A percentile compares a stretch with the other conserved stretches of the same genome.
These are phyloP conservation scores for Fraxinus greggii DNA, from an alignment of 305 asterid genomes.

Conservation along the genomic window DNA sequence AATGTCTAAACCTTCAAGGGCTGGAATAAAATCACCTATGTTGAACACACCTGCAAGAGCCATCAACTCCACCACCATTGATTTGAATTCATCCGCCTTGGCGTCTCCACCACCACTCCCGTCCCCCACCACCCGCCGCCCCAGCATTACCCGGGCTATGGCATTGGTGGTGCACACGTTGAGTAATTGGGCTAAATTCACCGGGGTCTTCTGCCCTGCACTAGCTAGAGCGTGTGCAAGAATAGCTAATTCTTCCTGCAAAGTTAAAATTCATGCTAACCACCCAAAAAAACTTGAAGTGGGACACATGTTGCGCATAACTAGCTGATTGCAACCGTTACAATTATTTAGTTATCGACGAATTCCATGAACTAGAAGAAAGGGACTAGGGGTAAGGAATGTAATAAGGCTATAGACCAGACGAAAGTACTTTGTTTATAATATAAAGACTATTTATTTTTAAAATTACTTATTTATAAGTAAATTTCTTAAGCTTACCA, in stretches of 20 bases:
- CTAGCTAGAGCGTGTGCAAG: constrained; percentile 49
- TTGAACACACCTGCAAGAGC: constrained; percentile 69
- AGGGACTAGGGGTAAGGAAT: too few species aligned
- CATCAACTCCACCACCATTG: constrained; percentile 81
- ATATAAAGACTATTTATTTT: too few species aligned
- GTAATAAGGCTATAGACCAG: too few species aligned
- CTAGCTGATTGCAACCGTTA: too few species aligned
- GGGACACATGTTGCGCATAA: too few species aligned
- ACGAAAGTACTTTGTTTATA: too few species aligned
- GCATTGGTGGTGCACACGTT: constrained; percentile 72
- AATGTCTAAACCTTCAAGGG: constrained; percentile 56
- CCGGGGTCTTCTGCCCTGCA: constrained; percentile 34
- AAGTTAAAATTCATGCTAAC: neutral
- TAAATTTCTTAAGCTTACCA: too few species aligned
- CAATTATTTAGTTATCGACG: too few species aligned
- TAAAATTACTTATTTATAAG: too few species aligned
- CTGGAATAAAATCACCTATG: constrained; percentile 77
- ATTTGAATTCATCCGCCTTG: constrained; percentile 75
- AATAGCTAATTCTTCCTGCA: constrained; percentile 62
- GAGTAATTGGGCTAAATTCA: constrained; percentile 50
- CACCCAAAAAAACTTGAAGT: too few species aligned
- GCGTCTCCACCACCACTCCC: constrained; percentile 44
- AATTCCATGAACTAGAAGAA: too few species aligned
- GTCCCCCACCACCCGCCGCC: constrained; percentile 63
- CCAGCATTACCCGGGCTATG: constrained; percentile 61